phyloP scores from a whole-genome alignment of 2,329 filamentous ascomycete species.

The Xylariaceae sp. region DNA sequence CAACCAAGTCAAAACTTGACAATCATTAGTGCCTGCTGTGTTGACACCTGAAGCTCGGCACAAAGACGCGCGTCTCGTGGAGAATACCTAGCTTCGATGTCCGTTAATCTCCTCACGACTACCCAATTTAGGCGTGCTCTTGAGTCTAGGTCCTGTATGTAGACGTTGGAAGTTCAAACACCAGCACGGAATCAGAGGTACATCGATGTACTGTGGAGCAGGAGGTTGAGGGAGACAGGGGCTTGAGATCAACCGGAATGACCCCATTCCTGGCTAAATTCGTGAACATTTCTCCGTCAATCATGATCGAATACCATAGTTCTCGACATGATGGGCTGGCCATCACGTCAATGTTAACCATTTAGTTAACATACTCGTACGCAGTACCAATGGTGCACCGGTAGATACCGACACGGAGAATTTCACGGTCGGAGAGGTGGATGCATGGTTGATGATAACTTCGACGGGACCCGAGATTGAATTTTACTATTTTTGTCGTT shows the following conservation, averaged over 20 bases:
- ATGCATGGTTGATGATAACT: too few relatives aligned
- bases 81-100: too few relatives aligned
- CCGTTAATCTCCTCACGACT: neutral
- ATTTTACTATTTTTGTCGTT: neutral
- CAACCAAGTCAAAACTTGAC: neutral
- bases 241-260: slow-evolving; percentile 15
- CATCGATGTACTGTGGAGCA: slow-evolving; percentile 8
- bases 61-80: too few relatives aligned
- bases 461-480: too few relatives aligned
- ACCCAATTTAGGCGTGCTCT: neutral
- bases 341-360: too few relatives aligned
- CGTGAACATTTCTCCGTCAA: slow-evolving; percentile 18
- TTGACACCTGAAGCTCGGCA: too few relatives aligned
- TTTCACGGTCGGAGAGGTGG: neutral
- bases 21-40: neutral
- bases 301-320: slow-evolving; percentile 11
- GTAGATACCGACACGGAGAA: neutral
- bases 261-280: slow-evolving; percentile 21
- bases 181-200: neutral
- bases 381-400: too few relatives aligned
- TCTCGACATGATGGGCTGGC: neutral
- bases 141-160: neutral
- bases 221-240: slow-evolving; percentile 13
- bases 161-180: neutral
- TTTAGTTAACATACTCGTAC: too few relatives aligned